Percentiles rank a stretch among this genome's conserved stretches.
phyloP scores from a whole-genome alignment of 441 rosid species.

The Monsonia emarginata region DNA sequence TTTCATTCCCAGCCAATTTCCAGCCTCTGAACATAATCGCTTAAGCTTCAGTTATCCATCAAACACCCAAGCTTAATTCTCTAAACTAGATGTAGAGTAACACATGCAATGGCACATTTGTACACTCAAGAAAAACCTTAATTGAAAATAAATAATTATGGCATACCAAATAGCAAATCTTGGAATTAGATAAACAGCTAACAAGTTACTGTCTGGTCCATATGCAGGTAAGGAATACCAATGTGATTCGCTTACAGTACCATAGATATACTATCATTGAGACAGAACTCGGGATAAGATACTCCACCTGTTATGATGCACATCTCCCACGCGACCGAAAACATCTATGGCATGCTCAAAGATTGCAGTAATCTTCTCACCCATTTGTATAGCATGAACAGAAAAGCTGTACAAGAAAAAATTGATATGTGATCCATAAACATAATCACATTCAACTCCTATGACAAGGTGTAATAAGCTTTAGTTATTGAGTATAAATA shows the following conservation, averaged over 20 bases:
- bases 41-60: neutral
- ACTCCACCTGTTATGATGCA: slow-evolving; percentile 49
- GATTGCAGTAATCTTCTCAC: slow-evolving; percentile 74
- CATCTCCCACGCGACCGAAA: slow-evolving; percentile 65
- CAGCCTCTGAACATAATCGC: neutral
- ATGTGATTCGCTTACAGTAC: neutral
- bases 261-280: slow-evolving; percentile 9
- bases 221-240: slow-evolving; percentile 6
- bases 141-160: neutral
- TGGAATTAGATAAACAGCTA: slow-evolving; percentile 9
- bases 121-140: neutral
- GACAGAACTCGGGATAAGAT: neutral
- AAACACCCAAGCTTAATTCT: neutral
- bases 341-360: slow-evolving; percentile 78
- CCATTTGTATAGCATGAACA: slow-evolving; percentile 89
- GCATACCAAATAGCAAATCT: slow-evolving; percentile 2
- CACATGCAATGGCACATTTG: neutral
- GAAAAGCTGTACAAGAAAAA: slow-evolving; percentile 49
- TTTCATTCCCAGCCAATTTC: neutral
- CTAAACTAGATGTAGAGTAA: neutral
- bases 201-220: neutral
- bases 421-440: slow-evolving; percentile 4
- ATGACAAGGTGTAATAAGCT: slow-evolving; percentile 11
- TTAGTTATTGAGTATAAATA: neutral
- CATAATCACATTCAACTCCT: slow-evolving; percentile 9